Conservation (phyloP, 192 early-diverging fungal species). For the Funneliformis mosseae region DNA sequence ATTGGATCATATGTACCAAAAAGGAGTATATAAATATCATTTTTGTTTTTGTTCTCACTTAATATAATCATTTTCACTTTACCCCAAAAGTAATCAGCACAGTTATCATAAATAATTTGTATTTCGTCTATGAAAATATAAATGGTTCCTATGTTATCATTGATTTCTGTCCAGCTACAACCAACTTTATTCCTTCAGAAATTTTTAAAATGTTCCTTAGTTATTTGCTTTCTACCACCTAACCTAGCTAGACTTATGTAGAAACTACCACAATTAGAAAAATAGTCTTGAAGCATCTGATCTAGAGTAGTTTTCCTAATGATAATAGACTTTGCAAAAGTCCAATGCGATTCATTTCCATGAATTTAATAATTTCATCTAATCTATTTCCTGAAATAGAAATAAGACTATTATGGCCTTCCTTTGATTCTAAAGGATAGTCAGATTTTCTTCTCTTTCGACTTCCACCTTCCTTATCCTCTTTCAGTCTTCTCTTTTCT, state of each 20-base stretch:
- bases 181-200: not conserved
- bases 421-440: not conserved
- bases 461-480: not conserved
- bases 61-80: not conserved
- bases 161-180: not conserved
- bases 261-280: not conserved
- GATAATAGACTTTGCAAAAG: not conserved
- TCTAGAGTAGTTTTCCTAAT: not conserved
- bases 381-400: not conserved
- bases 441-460: not conserved
- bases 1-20: conserved; percentile 9
- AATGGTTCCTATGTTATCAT: not conserved
- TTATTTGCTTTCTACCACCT: not conserved
- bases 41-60: not conserved
- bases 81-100: not conserved
- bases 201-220: not conserved
- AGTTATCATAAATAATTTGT: conserved; percentile 5
- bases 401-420: not conserved
- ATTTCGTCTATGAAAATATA: not conserved
- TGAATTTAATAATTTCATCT: not conserved
- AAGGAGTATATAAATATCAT: conserved; percentile 1
- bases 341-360: not conserved
- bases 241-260: not conserved
- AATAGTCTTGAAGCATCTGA: not conserved
- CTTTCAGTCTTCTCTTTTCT: not conserved